Evolutionary conservation across 306 rosid species (phyloP), one percentile per base, ranked within the genome.

Genomic region (Quercus variabilis): DNA sequence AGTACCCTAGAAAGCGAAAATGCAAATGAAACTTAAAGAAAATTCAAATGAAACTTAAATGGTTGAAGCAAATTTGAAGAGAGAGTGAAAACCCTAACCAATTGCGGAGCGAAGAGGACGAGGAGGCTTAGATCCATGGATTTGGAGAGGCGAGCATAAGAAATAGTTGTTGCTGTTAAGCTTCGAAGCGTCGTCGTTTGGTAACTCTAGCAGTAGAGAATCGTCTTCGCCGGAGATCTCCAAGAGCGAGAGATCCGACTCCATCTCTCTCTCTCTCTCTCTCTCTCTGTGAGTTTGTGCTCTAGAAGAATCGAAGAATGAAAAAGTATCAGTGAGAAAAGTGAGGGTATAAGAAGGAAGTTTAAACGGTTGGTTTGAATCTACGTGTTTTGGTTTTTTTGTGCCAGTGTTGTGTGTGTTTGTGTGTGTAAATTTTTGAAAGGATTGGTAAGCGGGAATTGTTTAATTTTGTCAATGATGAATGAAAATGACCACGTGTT

Each of bases 161-260:
- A 90, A 92, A 65, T 76, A 59, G 79, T 65, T 28, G 59, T 33
- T 55, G 73, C 78, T 13, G 56, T 55, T 58, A 20, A 60, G 72
- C 56, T 8, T 67, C 4, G 77, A 58, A 68, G 38, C 64, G 56
- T 59, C 77, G 71, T 64, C 79, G 72, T 55, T 65, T 3, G 63
- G 85, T 73, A 76, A 75, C 78, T 57, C 78, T 28, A 60, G 84
- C 8, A 92, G 85, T 5, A 89, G 88, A 57, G 92, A 88, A 85
- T 94, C 96, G 83, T 94, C 98, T 78, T 92, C 98, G 14, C 69
- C 87, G 13, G 85, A 60, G 84, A 93, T 88, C 71, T 94, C 96
- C 33, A 94, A 59, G 84, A 94, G 93, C 14, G 93, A 78, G 75
- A 89, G 89, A 35, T 92, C 87, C 65, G 92, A 80, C 59, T 89